Evolutionary conservation across 805 yeast genomes (phyloP).

Genomic region (Candida jianshihensis): DNA sequence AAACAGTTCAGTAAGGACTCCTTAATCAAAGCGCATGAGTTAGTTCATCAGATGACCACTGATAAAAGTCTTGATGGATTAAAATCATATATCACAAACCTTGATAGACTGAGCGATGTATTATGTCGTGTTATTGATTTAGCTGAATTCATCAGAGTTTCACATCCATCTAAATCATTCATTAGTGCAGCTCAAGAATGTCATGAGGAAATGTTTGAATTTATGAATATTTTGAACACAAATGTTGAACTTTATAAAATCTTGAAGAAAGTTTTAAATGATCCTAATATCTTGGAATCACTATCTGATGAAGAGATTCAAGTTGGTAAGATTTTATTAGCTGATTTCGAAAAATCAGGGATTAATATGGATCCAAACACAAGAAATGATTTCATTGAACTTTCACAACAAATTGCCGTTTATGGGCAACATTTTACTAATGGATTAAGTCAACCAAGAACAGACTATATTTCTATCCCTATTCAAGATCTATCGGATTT

Average conservation of each 20-base stretch:
- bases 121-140: conserved; percentile 90
- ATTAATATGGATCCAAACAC: conserved; percentile 64
- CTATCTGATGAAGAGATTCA: conserved; percentile 70
- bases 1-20: conserved; percentile 59
- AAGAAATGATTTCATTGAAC: conserved; percentile 61
- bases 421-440: conserved; percentile 68
- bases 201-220: conserved; percentile 84
- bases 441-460: conserved; percentile 16
- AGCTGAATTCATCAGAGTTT: conserved; percentile 85
- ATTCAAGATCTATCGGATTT: conserved; percentile 15
- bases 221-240: conserved; percentile 89
- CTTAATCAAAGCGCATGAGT: conserved; percentile 51
- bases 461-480: conserved; percentile 16
- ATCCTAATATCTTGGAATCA: conserved; percentile 19
- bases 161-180: conserved; percentile 72
- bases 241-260: conserved; percentile 61
- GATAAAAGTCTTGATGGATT: conserved; percentile 39
- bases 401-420: conserved; percentile 75
- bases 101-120: conserved; percentile 83
- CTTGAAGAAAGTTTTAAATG: conserved; percentile 47
- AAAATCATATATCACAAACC: conserved; percentile 45
- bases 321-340: conserved; percentile 73
- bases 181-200: conserved; percentile 78
- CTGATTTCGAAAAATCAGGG: conserved; percentile 89
- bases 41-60: conserved; percentile 50